Conservation (phyloP, 352 stramenopile genomes). For the Phytopythium montanum region DNA sequence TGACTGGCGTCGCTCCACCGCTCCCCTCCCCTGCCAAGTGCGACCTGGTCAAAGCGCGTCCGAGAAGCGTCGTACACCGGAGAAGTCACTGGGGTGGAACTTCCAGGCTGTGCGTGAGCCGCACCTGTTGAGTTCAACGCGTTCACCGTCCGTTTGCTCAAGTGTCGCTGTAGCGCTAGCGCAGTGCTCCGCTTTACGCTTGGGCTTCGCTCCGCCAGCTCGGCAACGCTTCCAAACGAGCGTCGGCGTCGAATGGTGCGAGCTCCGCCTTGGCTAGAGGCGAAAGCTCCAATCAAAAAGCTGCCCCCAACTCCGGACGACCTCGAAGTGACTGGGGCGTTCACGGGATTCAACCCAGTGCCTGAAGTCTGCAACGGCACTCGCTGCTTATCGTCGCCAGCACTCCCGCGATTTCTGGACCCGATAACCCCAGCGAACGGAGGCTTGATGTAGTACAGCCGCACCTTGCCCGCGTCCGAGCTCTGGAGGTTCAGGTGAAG, state of each 20-base stretch:
- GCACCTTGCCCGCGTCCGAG: constrained; percentile 65
- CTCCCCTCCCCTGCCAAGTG: neutral
- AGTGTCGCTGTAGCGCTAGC: constrained; percentile 45
- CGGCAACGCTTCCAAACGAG: constrained; percentile 70
- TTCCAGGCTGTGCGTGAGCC: neutral
- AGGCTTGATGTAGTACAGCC: constrained; percentile 67
- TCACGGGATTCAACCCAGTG: neutral
- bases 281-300: neutral
- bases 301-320: neutral
- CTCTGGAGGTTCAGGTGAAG: constrained; percentile 79
- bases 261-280: constrained; percentile 8
- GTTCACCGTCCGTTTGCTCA: constrained; percentile 41
- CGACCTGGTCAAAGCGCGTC: constrained; percentile 1
- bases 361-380: neutral
- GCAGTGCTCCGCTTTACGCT: constrained; percentile 38
- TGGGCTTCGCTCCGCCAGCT: constrained; percentile 35
- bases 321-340: neutral
- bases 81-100: neutral
- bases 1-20: neutral
- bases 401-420: neutral
- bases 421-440: constrained; percentile 16
- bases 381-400: constrained; percentile 9
- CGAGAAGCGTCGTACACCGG: neutral
- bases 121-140: neutral
- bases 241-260: constrained; percentile 58